Evolutionary conservation across 2,329 filamentous ascomycete genomes (phyloP).

Genomic region (Trichoderma koningii): DNA sequence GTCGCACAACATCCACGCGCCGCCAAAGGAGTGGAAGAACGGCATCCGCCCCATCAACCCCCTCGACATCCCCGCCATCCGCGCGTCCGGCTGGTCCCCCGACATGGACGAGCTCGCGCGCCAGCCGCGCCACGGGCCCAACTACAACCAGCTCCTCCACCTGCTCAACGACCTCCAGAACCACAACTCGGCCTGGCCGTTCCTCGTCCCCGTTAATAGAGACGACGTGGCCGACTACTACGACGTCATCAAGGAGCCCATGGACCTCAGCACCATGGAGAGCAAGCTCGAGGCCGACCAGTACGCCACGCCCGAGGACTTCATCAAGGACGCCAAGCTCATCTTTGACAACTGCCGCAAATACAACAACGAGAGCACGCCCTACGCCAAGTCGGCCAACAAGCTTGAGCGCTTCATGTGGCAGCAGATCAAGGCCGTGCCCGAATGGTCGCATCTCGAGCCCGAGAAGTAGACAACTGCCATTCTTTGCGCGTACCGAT

Average conservation of each 20-base stretch:
- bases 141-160: conserved; percentile 91
- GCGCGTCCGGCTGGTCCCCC: conserved; percentile 88
- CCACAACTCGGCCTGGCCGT: conserved; percentile 90
- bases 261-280: conserved; percentile 97
- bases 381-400: conserved; percentile 92
- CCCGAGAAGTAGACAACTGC: conserved; percentile 45
- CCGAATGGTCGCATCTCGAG: conserved; percentile 79
- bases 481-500: too few species aligned
- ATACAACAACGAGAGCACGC: conserved; percentile 94
- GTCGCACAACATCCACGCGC: conserved; percentile 81
- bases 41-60: conserved; percentile 78
- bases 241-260: conserved; percentile 95
- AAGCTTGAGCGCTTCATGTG: conserved; percentile 95
- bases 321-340: conserved; percentile 82
- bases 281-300: conserved; percentile 90
- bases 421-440: conserved; percentile 85
- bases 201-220: conserved; percentile 87
- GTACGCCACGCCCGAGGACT: conserved; percentile 89
- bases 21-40: conserved; percentile 83
- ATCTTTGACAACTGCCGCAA: conserved; percentile 93
- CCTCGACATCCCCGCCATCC: conserved; percentile 83
- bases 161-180: conserved; percentile 95
- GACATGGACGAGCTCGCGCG: conserved; percentile 98
- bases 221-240: conserved; percentile 99
- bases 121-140: conserved; percentile 91